Evolutionary conservation across 371 early-diverging fungal genomes (phyloP).

Genomic region (Mortierella polycephala): DNA sequence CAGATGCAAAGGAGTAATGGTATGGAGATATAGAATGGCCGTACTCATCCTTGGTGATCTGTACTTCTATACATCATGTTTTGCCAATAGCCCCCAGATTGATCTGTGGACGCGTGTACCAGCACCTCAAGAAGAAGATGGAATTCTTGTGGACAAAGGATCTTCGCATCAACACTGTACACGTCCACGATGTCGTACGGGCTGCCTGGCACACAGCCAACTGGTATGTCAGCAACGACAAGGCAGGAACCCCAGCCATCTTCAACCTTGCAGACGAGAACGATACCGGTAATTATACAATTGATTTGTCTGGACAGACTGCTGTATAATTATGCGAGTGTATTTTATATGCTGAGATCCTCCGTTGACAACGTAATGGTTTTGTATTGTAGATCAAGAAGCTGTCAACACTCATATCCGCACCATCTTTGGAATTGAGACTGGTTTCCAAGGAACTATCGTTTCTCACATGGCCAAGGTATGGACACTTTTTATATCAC

Average conservation of each 20-base stretch:
- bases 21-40: not conserved
- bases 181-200: conserved; percentile 85
- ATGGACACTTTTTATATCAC: not conserved
- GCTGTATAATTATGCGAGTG: too few relatives aligned
- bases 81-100: conserved; percentile 85
- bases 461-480: conserved; percentile 89
- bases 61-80: not conserved
- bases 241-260: conserved; percentile 51
- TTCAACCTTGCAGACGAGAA: conserved; percentile 86
- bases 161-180: conserved; percentile 92
- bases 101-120: conserved; percentile 90
- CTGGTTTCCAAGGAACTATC: conserved; percentile 86
- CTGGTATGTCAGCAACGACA: conserved; percentile 63
- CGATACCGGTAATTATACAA: conserved; percentile 66
- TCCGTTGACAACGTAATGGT: not conserved
- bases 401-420: conserved; percentile 75
- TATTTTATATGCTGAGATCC: not conserved
- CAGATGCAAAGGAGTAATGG: not conserved
- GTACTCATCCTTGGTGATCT: not conserved
- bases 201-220: conserved; percentile 79
- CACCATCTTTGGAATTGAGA: conserved; percentile 82
- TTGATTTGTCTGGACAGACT: too few relatives aligned
- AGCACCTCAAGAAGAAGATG: conserved; percentile 87
- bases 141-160: conserved; percentile 92
- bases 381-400: conserved; percentile 77